These are phyloP conservation scores for Eutrema yunnanense DNA, from an alignment of 345 rosid species.

Conservation along the genomic window DNA sequence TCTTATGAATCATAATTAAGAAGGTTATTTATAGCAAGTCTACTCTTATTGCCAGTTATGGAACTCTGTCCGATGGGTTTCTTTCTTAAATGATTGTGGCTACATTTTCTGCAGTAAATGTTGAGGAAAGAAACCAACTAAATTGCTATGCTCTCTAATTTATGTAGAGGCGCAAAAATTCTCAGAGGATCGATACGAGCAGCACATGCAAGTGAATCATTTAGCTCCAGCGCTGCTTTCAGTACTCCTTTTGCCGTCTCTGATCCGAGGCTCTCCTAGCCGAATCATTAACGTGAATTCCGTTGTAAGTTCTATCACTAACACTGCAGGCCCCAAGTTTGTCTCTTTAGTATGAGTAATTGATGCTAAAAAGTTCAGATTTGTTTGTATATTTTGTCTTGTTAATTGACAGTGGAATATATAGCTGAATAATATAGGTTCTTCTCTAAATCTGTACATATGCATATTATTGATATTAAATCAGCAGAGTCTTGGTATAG, in stretches of 20 bases:
- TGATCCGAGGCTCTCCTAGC: conserved; percentile 90
- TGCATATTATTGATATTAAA: neutral
- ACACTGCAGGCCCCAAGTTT: neutral
- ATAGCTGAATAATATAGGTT: neutral
- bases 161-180: conserved; percentile 71
- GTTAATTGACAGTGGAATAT: neutral
- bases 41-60: neutral
- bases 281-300: conserved; percentile 92
- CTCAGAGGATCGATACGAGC: conserved; percentile 86
- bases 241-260: conserved; percentile 83
- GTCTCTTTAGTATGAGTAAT: conserved; percentile 1
- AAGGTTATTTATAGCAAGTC: neutral
- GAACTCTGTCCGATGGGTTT: neutral
- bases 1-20: neutral
- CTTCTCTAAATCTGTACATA: neutral
- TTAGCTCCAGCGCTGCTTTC: conserved; percentile 90
- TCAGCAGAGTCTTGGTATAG: neutral
- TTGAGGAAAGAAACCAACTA: neutral
- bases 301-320: conserved; percentile 60
- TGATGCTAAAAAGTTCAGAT: neutral
- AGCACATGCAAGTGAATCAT: conserved; percentile 99
- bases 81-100: neutral
- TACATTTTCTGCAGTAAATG: neutral
- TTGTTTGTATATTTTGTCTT: neutral
- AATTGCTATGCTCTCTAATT: conserved; percentile 6